Evolutionary conservation across 1,284 basidiomycete species (phyloP).

Genomic region (Sporisorium graminicola): DNA sequence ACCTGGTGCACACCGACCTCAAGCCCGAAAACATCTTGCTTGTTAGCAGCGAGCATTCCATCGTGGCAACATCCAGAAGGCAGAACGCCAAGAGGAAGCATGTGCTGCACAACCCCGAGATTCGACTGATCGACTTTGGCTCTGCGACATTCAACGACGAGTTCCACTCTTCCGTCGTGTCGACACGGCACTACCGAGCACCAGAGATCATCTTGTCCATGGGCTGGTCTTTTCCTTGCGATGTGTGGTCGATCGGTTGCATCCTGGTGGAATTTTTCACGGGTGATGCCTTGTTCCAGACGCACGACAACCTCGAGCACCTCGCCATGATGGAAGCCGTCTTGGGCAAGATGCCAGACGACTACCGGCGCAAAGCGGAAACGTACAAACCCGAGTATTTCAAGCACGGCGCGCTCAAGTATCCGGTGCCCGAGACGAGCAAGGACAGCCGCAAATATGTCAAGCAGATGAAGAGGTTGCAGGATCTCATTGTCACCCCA

Average conservation of each 20-base stretch:
- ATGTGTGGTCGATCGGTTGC: constrained; percentile 97
- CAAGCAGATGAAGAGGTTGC: constrained; percentile 81
- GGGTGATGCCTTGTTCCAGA: constrained; percentile 96
- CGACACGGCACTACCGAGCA: constrained; percentile 96
- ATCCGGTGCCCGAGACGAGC: constrained; percentile 87
- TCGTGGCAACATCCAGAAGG: constrained; percentile 54
- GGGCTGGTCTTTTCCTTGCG: constrained; percentile 98
- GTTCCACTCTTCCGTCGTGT: constrained; percentile 97
- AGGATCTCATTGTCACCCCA: constrained; percentile 82
- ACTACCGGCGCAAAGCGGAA: constrained; percentile 75
- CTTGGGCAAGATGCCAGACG: constrained; percentile 94
- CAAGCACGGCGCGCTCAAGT: constrained; percentile 86
- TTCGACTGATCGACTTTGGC: constrained; percentile 97
- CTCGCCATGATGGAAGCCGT: constrained; percentile 99
- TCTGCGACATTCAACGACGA: constrained; percentile 98
- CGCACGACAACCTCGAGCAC: constrained; percentile 98
- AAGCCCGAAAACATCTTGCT: constrained; percentile 89
- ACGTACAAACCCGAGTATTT: constrained; percentile 89
- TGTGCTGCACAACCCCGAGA: constrained; percentile 87
- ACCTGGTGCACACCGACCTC: constrained; percentile 95
- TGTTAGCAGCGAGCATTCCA: constrained; percentile 82
- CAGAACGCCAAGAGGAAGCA: constrained; percentile 61
- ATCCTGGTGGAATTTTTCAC: constrained; percentile 99
- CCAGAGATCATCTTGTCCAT: constrained; percentile 97
- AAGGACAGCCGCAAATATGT: constrained; percentile 95